These are phyloP conservation scores for Starmerella apis DNA, from an alignment of 805 yeast species.

Conservation along the genomic window DNA sequence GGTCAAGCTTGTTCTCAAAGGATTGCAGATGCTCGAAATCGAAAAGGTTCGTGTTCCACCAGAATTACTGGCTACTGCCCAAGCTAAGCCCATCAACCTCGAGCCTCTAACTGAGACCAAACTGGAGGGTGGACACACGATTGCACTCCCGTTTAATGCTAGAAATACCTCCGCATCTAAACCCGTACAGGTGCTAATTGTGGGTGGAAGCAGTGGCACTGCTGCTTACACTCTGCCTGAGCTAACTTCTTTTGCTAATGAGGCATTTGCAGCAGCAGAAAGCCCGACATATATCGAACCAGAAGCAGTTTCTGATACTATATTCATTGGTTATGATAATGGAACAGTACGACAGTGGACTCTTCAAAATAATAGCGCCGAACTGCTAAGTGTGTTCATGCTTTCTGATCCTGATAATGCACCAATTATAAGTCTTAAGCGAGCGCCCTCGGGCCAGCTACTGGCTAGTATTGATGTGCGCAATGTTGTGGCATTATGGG, in stretches of 20 bases:
- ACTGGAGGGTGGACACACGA: background rate
- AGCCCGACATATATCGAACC: constrained; percentile 11
- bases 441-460: constrained; percentile 6
- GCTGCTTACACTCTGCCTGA: background rate
- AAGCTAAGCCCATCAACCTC: background rate
- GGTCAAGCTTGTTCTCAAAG: constrained; percentile 75
- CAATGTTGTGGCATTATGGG: constrained; percentile 13
- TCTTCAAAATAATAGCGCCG: background rate
- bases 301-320: background rate
- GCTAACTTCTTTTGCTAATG: background rate
- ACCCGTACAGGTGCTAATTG: background rate
- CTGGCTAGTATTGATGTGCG: constrained; percentile 7
- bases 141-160: background rate
- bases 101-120: background rate
- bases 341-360: constrained; percentile 15
- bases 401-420: constrained; percentile 3
- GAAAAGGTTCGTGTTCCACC: constrained; percentile 33
- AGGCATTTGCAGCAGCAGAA: constrained; percentile 1
- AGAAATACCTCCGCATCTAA: no score
- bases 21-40: constrained; percentile 64
- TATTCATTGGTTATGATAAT: constrained; percentile 13
- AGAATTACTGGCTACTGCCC: background rate
- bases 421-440: constrained; percentile 1
- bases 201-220: background rate
- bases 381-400: constrained; percentile 10